Conservation (phyloP, 139 green algal genomes). For the Chlamydomonas eustigma region DNA sequence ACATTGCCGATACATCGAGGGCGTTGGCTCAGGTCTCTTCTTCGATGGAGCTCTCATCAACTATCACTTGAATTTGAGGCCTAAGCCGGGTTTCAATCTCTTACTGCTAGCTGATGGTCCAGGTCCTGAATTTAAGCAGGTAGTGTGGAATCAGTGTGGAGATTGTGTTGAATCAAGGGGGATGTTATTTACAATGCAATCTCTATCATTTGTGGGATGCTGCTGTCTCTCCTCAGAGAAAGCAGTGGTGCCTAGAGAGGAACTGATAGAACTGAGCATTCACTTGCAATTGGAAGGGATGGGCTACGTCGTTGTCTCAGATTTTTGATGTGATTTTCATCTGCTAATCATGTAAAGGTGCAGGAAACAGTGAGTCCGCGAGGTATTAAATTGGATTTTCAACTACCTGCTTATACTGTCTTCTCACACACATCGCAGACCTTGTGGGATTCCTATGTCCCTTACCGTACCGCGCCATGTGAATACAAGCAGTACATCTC, state of each 20-base stretch:
- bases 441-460: slow-evolving; percentile 7
- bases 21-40: slow-evolving; percentile 14
- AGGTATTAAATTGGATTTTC: too few species aligned
- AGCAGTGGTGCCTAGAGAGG: too few species aligned
- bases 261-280: background rate
- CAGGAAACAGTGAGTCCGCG: too few species aligned
- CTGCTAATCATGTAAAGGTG: too few species aligned
- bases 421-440: background rate
- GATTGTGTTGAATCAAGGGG: background rate
- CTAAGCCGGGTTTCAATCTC: background rate
- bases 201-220: too few species aligned
- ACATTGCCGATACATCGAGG: slow-evolving; percentile 10
- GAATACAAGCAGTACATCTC: background rate
- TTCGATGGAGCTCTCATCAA: slow-evolving; percentile 12
- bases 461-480: background rate
- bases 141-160: background rate
- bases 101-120: background rate
- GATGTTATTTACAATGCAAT: too few species aligned
- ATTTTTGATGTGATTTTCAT: too few species aligned
- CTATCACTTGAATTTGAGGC: background rate
- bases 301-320: too few species aligned
- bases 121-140: background rate
- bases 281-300: too few species aligned
- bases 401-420: too few species aligned
- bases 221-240: too few species aligned